Percentiles rank a stretch among this genome's conserved stretches.
These are phyloP conservation scores for Globisporangium canariense DNA, from an alignment of 352 stramenopile species.

Conservation along the genomic window DNA sequence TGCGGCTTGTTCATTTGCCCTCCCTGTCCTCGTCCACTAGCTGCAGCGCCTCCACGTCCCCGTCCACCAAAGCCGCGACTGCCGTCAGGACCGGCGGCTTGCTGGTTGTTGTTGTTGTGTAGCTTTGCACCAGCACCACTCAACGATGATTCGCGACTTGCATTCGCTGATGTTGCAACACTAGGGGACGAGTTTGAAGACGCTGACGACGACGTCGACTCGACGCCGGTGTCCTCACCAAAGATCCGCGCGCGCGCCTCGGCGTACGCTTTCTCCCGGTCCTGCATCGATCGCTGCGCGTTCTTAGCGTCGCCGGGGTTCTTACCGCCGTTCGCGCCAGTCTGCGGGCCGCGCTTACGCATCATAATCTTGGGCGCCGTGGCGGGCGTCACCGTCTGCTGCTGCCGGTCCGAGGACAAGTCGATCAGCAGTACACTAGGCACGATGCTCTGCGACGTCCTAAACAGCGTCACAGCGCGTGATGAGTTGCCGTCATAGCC, in stretches of 20 bases:
- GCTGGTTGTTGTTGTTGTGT: slow-evolving; percentile 25
- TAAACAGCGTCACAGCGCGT: slow-evolving; percentile 88
- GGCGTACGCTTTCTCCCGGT: slow-evolving; percentile 93
- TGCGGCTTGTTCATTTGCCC: not conserved
- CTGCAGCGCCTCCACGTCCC: not conserved
- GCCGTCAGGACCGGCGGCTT: slow-evolving; percentile 55
- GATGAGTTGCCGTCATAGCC: slow-evolving; percentile 61
- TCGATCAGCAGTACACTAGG: slow-evolving; percentile 87
- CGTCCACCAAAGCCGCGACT: slow-evolving; percentile 39
- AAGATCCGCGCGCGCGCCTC: slow-evolving; percentile 95
- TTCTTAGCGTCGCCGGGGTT: slow-evolving; percentile 35
- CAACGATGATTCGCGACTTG: slow-evolving; percentile 1
- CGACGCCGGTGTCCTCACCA: slow-evolving; percentile 46
- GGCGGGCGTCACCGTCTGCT: slow-evolving; percentile 60
- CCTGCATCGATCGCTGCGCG: slow-evolving; percentile 75
- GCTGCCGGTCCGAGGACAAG: slow-evolving; percentile 68
- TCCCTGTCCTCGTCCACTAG: not conserved
- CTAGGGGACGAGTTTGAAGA: slow-evolving; percentile 13
- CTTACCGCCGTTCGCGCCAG: slow-evolving; percentile 31
- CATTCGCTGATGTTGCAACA: slow-evolving; percentile 4
- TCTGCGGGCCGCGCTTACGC: slow-evolving; percentile 52
- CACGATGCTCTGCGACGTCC: slow-evolving; percentile 72
- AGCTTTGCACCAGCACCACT: slow-evolving; percentile 13
- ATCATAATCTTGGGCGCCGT: slow-evolving; percentile 92
- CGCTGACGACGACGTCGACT: slow-evolving; percentile 23